These are phyloP conservation scores for Thalia dealbata DNA, from an alignment of 176 grass and related monocot genomes.

Conservation along the genomic window DNA sequence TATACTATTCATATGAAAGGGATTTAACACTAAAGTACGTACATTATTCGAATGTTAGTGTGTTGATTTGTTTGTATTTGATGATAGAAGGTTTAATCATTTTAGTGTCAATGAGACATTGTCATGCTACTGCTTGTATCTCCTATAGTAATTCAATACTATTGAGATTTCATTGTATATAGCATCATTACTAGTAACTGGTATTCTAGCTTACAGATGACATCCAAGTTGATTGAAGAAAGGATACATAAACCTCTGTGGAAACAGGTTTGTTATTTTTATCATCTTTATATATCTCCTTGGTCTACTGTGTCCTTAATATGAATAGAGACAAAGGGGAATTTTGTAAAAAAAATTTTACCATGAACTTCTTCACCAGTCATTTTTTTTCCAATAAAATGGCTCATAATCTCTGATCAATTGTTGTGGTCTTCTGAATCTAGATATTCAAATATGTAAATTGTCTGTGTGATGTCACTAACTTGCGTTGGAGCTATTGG, in stretches of 20 bases:
- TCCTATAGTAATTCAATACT: background rate
- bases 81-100: background rate
- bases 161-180: background rate
- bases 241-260: constrained; percentile 77
- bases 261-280: constrained; percentile 62
- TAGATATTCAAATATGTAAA: no score
- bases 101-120: background rate
- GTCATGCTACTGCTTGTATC: background rate
- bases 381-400: no score
- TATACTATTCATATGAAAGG: constrained; percentile 83
- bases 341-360: background rate
- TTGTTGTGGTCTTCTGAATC: no score
- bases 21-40: constrained; percentile 93
- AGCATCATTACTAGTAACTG: background rate
- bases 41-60: background rate
- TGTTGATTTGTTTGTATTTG: background rate
- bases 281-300: background rate
- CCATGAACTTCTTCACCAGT: background rate
- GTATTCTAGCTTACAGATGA: constrained; percentile 70
- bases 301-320: background rate
- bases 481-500: no score
- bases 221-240: constrained; percentile 61
- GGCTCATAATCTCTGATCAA: no score
- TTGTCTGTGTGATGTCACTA: no score
- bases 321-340: background rate